Evolutionary conservation across 345 rosid species (phyloP), one percentile per base, ranked within the genome.

Genomic region (Sisymbrium altissimum): DNA sequence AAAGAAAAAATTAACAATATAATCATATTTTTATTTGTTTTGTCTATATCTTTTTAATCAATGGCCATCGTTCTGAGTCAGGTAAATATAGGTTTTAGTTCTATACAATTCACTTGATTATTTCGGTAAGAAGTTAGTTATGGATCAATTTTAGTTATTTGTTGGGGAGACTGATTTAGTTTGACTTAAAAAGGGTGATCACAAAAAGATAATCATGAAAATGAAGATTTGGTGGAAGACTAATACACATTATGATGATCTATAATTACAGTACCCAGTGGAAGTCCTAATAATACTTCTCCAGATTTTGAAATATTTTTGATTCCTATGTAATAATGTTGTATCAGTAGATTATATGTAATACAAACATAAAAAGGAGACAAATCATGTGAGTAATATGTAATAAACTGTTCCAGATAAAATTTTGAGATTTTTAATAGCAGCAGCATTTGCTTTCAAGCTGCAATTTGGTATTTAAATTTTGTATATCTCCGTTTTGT

Each of bases 171-270:
- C 33, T 10, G 3, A 11, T 46, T 52, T 33, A 43, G 41, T 61
- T 75, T 75, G 70, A 68, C 74, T 68, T 43, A 0, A 33, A 33
- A 32, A 23, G 3, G 30, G 32, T 52, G 5, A 61, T 13, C 4
- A 9, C 15, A 33, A 61, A 9, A 52, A 60, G 0, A 75, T 61
- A 68, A 68, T 68, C 70, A 62, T 68, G 64, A 61, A 17, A 61
- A 12, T 33, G 40, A 43, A 52, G 33, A 61, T 68, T 68, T 61
- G 74, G 64, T 68, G 74, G 57, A 75, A 40, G 79, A 52, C 64
- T 68, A 52, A 52, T 36, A 19, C 45, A 68, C 41, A 61, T 19
- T 33, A 75, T 68, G 46, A 60, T 59, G 49, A 68, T 75, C 49
- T 17, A 53, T 60, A 68, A 60, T 75, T 53, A 68, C 58, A 43